Conservation (phyloP, 495 filamentous ascomycete species). For the Podospora pseudopauciseta region DNA sequence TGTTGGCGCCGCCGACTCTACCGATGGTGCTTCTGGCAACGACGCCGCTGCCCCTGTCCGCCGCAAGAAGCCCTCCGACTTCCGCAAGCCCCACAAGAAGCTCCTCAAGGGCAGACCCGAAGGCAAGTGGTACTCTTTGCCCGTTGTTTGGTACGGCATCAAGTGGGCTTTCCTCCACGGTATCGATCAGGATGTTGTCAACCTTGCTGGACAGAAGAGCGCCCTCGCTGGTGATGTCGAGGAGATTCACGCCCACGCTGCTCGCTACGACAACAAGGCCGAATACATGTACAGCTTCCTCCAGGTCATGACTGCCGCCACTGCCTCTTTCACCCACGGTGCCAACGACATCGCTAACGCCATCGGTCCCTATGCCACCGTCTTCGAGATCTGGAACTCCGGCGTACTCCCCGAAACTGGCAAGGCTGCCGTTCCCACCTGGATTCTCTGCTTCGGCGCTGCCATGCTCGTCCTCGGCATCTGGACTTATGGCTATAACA, state of each 20-base stretch:
- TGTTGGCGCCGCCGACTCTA: constrained; percentile 15
- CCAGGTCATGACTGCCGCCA: constrained; percentile 68
- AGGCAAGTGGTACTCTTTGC: constrained; percentile 35
- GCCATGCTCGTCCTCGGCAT: constrained; percentile 57
- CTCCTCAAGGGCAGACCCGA: constrained; percentile 36
- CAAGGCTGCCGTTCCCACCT: constrained; percentile 59
- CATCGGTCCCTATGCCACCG: constrained; percentile 67
- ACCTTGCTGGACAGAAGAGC: constrained; percentile 31
- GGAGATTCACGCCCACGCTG: constrained; percentile 57
- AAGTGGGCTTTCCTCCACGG: constrained; percentile 54
- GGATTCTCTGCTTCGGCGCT: constrained; percentile 61
- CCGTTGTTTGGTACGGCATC: constrained; percentile 42
- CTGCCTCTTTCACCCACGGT: constrained; percentile 73
- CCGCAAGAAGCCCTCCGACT: constrained; percentile 3
- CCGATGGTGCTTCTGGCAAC: constrained; percentile 2
- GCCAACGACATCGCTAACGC: constrained; percentile 78
- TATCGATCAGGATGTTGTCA: constrained; percentile 58
- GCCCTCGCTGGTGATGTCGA: constrained; percentile 48
- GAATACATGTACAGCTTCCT: constrained; percentile 75
- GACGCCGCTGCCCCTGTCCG: constrained; percentile 6
- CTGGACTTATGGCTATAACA: constrained; percentile 70
- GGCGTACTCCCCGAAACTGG: constrained; percentile 41
- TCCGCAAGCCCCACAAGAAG: constrained; percentile 16
- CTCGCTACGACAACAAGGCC: constrained; percentile 69
- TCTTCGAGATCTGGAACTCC: constrained; percentile 62